These are phyloP conservation scores for Linnemannia elongata DNA, from an alignment of 192 early-diverging fungal species.

Conservation along the genomic window DNA sequence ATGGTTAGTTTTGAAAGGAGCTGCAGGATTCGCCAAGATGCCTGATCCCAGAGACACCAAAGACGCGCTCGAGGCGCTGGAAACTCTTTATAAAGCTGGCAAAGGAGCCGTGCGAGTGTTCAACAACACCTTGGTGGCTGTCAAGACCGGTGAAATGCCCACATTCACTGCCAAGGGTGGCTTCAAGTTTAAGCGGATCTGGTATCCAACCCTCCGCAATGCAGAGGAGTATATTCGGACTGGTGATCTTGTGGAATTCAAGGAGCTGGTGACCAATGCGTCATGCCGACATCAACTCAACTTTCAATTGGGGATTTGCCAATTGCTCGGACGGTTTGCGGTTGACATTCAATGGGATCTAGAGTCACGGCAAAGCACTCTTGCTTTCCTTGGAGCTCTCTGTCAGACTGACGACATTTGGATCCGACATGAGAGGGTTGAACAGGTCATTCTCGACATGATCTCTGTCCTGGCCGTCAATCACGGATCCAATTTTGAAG, in stretches of 20 bases:
- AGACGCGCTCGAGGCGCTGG: background rate
- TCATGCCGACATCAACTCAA: no score
- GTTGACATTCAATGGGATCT: no score
- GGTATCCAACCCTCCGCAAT: slow-evolving; percentile 8
- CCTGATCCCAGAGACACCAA: background rate
- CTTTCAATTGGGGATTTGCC: no score
- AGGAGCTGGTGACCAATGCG: no score
- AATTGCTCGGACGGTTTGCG: background rate
- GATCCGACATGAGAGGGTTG: no score
- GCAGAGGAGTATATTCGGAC: background rate
- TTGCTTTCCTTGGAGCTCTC: no score
- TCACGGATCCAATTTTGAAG: no score
- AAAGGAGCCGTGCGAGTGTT: background rate
- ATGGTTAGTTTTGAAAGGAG: background rate
- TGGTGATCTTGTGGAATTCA: no score
- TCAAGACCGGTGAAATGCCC: background rate
- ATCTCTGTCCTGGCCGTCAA: no score
- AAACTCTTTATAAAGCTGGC: background rate
- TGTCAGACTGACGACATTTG: no score
- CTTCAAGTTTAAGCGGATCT: slow-evolving; percentile 9
- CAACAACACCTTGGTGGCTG: background rate
- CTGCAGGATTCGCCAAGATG: slow-evolving; percentile 7
- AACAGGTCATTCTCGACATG: no score
- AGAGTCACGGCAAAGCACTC: no score
- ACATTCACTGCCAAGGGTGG: slow-evolving; percentile 5